Evolutionary conservation across 2,329 filamentous ascomycete genomes (phyloP).

Genomic region (Fusarium musae): DNA sequence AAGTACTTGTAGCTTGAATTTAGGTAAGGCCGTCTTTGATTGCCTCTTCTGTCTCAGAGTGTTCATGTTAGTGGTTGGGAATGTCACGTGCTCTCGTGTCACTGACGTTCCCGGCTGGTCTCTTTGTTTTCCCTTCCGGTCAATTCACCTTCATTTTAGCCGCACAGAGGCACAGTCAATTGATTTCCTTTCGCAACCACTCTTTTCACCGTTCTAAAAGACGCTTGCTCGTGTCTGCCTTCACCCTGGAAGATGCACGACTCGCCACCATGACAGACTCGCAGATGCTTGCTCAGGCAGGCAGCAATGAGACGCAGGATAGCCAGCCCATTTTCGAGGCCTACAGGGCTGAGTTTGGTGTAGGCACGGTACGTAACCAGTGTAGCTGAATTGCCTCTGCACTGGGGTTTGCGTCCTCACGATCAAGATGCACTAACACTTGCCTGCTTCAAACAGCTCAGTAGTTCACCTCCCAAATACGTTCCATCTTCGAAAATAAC

Average conservation of each 20-base stretch:
- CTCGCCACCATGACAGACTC: constrained; percentile 45
- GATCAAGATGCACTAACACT: constrained; percentile 30
- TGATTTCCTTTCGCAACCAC: background rate
- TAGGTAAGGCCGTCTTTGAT: background rate
- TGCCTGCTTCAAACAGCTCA: constrained; percentile 24
- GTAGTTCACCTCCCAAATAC: constrained; percentile 26
- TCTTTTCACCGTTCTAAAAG: background rate
- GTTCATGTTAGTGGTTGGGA: background rate
- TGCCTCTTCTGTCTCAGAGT: background rate
- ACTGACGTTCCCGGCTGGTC: constrained; percentile 13
- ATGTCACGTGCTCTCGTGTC: constrained; percentile 27
- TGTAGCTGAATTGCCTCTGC: constrained; percentile 16
- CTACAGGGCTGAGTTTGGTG: constrained; percentile 53
- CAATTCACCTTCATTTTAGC: constrained; percentile 34
- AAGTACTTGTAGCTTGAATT: background rate
- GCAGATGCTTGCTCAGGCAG: constrained; percentile 46
- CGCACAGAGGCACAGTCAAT: constrained; percentile 4
- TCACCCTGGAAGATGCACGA: constrained; percentile 29
- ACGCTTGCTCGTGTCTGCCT: background rate
- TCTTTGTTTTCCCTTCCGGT: constrained; percentile 15
- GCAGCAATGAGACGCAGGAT: constrained; percentile 55
- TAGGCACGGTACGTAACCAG: constrained; percentile 53
- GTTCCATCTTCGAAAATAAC: background rate
- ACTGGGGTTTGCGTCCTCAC: constrained; percentile 24
- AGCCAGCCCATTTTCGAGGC: constrained; percentile 56